Base-by-base conservation (phyloP, 768 basidiomycete genomes). In the Psilocybe subaeruginosa region DNA sequence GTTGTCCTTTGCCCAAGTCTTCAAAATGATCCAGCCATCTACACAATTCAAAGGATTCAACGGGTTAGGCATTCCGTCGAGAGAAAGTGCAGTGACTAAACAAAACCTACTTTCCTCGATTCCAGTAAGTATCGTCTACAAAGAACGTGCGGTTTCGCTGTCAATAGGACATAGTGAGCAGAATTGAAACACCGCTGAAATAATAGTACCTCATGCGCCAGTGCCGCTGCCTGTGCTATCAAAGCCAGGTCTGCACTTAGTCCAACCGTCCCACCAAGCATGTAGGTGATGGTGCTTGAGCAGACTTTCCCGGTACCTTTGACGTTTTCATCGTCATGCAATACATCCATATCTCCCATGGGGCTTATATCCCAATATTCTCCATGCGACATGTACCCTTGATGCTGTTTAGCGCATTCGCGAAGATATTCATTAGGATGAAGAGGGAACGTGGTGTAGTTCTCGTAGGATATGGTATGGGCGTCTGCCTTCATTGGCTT, bases 11-110 rank as follows among this genome's bases (percentile, higher is more conserved):
- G 8, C 78, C 76, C 12, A 89, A 75, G 60, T 83, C 79, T 65
- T 84, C 73, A 67, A 91, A 91, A 67, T 89, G 81, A 66, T 90
- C 88, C 33, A 74, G 76, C 89, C 88, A 91, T 67, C 88, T 88
- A 61, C 29, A 53, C 46, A 23, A 8, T 31, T 41, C 31, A 56
- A 50, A 30, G n/a, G 8, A 50, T 31, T 8, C 19, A 59, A 23
- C 23, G 23, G 23, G 23, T 23, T 23, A 23, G 23, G 23, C 23
- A 23, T 23, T 23, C 23, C 29, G 8, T 47, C 49, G 14, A 39
- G 23, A n/a, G 30, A 41, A 53, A 31, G 14, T 7, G 19, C 8
- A 9, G 39, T 29, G 31, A 41, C 12, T 31, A 12, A 37, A 23
- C 43, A 33, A 17, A 4, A 73, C 85, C 57, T 62, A 88, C 87